These are phyloP conservation scores for Cyclocybe aegerita DNA, from an alignment of 768 basidiomycete species.

Conservation along the genomic window DNA sequence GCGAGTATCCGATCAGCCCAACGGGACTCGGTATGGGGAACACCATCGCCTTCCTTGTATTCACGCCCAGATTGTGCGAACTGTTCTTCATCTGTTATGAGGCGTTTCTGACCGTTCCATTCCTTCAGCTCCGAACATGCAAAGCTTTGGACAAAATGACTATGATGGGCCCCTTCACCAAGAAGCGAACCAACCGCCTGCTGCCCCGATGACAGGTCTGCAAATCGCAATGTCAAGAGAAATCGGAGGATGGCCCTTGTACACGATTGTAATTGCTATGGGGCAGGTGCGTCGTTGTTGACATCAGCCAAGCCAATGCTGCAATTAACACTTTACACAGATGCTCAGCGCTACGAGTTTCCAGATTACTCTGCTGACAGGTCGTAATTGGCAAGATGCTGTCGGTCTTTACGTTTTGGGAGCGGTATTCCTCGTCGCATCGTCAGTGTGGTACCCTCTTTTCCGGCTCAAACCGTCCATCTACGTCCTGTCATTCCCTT, in stretches of 20 bases:
- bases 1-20: slow-evolving; percentile 76
- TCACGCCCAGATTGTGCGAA: slow-evolving; percentile 77
- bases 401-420: slow-evolving; percentile 90
- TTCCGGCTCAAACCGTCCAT: slow-evolving; percentile 89
- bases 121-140: slow-evolving; percentile 48
- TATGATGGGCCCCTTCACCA: slow-evolving; percentile 45
- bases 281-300: slow-evolving; percentile 57
- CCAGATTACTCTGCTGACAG: slow-evolving; percentile 89
- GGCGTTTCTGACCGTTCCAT: slow-evolving; percentile 1
- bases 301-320: not conserved
- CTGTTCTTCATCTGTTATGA: slow-evolving; percentile 3
- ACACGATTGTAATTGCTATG: slow-evolving; percentile 83
- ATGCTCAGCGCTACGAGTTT: slow-evolving; percentile 92
- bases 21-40: slow-evolving; percentile 82
- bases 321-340: slow-evolving; percentile 29
- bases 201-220: slow-evolving; percentile 76
- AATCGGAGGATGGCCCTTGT: slow-evolving; percentile 85
- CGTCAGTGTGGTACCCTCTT: slow-evolving; percentile 85
- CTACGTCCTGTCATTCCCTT: slow-evolving; percentile 82
- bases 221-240: slow-evolving; percentile 85
- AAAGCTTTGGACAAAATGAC: slow-evolving; percentile 43
- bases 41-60: slow-evolving; percentile 60
- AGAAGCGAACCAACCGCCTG: slow-evolving; percentile 54
- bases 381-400: slow-evolving; percentile 79
- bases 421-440: slow-evolving; percentile 81